Base-by-base conservation (phyloP, 345 rosid species). In the Sonneratia caseolaris region DNA sequence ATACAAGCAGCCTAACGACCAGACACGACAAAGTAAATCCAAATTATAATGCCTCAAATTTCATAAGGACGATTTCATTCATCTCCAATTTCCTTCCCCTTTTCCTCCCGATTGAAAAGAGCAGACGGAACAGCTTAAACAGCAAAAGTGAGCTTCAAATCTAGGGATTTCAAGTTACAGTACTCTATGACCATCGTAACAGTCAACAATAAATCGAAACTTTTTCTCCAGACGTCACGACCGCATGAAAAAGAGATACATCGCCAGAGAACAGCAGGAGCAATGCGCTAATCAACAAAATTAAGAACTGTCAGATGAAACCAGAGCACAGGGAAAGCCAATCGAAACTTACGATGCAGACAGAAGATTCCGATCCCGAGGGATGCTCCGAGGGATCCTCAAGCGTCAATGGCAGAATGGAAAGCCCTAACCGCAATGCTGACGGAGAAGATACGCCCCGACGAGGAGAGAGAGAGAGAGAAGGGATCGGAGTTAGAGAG, bases 291-390 rank as follows among this genome's bases (percentile, higher is more conserved):
- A 73, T 53, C 32, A 35, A 24, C 2, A 27, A 15, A 71, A 55
- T 27, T 35, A 37, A 27, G 12, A 49, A 38, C 22, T 48, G 36
- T 36, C 36, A 48, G 70, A 53, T 42, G 66, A 68, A 71, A 7
- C 59, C 78, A 66, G 66, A 72, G 36, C 6, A 79, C n/a, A 43
- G 24, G 40, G 43, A 12, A 38, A 70, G 74, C 78, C 77, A 73
- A 68, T 21, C 59, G 79, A 57, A 83, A 83, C 94, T 86, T 85
- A 90, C 96, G 53, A 72, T 79, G 82, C 74, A 65, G 76, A 73
- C 74, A 65, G 76, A 73, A 81, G 78, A 75, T 75, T 86, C 75
- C 80, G 91, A 88, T 86, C 89, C 78, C 81, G 78, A 40, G 76
- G 79, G 74, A 37, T 45, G 55, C 19, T 4, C 47, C 27, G 75